A percentile compares a stretch with the other conserved stretches of the same genome.
phyloP scores from a whole-genome alignment of 768 basidiomycete species.

The Lactifluus hygrophoroides region DNA sequence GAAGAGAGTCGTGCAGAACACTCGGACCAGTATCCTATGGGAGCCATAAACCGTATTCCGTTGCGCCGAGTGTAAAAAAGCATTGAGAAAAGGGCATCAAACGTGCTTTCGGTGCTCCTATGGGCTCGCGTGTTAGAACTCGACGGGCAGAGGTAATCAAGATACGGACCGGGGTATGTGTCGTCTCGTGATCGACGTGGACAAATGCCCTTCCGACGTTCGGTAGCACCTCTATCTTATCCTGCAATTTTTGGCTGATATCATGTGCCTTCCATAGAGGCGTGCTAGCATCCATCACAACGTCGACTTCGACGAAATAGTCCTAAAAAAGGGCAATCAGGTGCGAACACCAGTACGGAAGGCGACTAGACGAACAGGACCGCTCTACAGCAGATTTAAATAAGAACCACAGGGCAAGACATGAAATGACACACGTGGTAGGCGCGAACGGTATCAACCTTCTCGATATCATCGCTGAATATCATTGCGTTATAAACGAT shows the following conservation, averaged over 20 bases:
- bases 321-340: constrained; percentile 36
- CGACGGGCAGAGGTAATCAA: neutral
- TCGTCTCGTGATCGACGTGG: constrained; percentile 90
- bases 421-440: constrained; percentile 59
- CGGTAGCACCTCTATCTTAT: constrained; percentile 81
- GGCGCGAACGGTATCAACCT: constrained; percentile 86
- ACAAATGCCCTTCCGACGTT: constrained; percentile 92
- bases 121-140: neutral
- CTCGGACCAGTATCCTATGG: neutral
- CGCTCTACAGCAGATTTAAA: constrained; percentile 39
- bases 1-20: neutral
- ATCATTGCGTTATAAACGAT: constrained; percentile 89
- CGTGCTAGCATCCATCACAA: constrained; percentile 85
- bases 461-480: constrained; percentile 77
- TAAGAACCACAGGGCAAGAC: neutral
- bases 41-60: neutral
- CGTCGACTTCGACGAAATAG: constrained; percentile 92
- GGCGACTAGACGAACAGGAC: constrained; percentile 42
- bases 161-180: constrained; percentile 53
- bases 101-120: constrained; percentile 39
- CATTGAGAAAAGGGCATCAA: constrained; percentile 10
- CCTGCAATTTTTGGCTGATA: constrained; percentile 73
- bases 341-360: neutral
- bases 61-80: neutral
- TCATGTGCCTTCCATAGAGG: constrained; percentile 88